Percentiles rank a stretch among this genome's conserved stretches.
Conservation (phyloP, 2,329 filamentous ascomycete species). For the Pseudogymnoascus sp. region DNA sequence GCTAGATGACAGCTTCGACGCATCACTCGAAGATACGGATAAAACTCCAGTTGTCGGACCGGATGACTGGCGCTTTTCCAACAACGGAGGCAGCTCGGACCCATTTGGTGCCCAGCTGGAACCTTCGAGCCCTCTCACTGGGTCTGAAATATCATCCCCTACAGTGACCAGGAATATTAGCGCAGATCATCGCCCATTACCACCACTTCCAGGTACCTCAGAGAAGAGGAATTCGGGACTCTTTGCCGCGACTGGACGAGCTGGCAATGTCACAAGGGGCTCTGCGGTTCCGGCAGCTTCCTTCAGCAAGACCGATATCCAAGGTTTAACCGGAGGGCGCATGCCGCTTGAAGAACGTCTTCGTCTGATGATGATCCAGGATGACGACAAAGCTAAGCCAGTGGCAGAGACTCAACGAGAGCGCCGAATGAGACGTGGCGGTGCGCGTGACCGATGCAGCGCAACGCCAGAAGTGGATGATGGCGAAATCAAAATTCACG, state of each 20-base stretch:
- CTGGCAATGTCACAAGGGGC: constrained; percentile 58
- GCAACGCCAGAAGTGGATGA: constrained; percentile 28
- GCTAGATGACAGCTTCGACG: constrained; percentile 83
- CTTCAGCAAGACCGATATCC: constrained; percentile 68
- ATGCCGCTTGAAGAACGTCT: constrained; percentile 84
- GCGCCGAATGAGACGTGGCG: constrained; percentile 60
- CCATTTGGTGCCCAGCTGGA: constrained; percentile 21
- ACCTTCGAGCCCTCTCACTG: constrained; percentile 52
- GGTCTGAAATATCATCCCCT: constrained; percentile 23
- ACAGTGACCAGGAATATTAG: constrained; percentile 56
- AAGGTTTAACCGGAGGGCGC: constrained; percentile 65
- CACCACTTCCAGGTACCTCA: constrained; percentile 68
- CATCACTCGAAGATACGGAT: constrained; percentile 87
- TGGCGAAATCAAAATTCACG: constrained; percentile 34
- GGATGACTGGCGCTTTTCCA: constrained; percentile 84
- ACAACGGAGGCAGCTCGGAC: constrained; percentile 30
- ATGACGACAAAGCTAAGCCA: constrained; percentile 51
- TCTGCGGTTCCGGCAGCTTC: constrained; percentile 63
- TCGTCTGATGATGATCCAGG: constrained; percentile 80
- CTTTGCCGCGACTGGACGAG: constrained; percentile 65
- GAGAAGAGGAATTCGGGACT: constrained; percentile 41
- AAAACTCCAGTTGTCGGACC: constrained; percentile 98
- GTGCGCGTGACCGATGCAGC: constrained; percentile 38
- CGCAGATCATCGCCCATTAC: constrained; percentile 75
- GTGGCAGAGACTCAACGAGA: constrained; percentile 62